Evolutionary conservation across 306 rosid species (phyloP).

Genomic region (Dryas alaskensis): DNA sequence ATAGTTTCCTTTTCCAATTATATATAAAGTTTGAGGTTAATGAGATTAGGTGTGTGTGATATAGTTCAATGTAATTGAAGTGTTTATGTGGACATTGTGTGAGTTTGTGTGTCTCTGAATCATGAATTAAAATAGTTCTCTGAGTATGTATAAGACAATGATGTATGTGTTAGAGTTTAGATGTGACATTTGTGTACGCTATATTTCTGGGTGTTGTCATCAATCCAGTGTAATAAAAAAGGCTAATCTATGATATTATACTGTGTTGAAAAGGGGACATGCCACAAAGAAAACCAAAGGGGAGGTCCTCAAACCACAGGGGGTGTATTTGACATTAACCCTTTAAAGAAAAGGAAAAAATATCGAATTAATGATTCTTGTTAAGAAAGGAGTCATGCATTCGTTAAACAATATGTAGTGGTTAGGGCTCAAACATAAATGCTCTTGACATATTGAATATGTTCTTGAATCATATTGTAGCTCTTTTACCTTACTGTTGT

Average conservation of each 20-base stretch:
- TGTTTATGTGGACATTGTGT: background rate
- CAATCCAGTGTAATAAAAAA: background rate
- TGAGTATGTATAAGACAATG: background rate
- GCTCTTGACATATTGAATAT: background rate
- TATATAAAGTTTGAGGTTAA: background rate
- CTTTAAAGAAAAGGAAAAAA: background rate
- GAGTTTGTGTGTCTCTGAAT: background rate
- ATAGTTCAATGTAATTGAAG: background rate
- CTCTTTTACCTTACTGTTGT: background rate
- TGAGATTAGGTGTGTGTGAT: background rate
- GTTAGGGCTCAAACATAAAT: background rate
- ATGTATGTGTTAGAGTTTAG: background rate
- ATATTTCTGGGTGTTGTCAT: background rate
- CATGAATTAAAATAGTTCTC: background rate
- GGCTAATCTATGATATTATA: background rate
- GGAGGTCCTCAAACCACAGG: background rate
- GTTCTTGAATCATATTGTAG: background rate
- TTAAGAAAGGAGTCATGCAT: background rate
- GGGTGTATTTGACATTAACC: background rate
- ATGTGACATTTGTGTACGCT: background rate
- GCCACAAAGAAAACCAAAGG: background rate
- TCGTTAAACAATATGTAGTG: background rate
- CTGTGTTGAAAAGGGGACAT: background rate
- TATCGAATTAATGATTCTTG: background rate
- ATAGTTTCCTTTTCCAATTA: background rate